phyloP scores from a whole-genome alignment of 495 filamentous ascomycete species.

The Penicillium antarcticum region DNA sequence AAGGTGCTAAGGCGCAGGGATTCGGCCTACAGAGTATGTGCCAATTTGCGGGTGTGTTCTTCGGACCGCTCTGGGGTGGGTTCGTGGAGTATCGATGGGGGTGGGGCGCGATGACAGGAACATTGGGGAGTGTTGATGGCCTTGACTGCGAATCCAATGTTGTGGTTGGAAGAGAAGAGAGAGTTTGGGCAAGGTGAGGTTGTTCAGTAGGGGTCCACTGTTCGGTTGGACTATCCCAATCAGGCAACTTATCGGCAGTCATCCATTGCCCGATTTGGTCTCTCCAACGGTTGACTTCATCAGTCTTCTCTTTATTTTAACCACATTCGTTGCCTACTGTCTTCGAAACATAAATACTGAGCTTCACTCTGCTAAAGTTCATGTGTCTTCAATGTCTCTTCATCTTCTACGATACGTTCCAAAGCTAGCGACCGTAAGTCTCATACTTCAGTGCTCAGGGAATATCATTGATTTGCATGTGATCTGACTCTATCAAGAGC shows the following conservation, averaged over 20 bases:
- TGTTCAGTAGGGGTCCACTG: background rate
- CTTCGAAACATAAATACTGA: slow-evolving; percentile 1
- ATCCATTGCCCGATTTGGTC: background rate
- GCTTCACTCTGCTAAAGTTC: too few species aligned
- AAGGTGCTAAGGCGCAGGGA: slow-evolving; percentile 56
- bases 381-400: too few species aligned
- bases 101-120: slow-evolving; percentile 52
- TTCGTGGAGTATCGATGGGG: slow-evolving; percentile 56
- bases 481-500: background rate
- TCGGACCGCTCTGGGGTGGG: slow-evolving; percentile 63
- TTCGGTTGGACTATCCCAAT: slow-evolving; percentile 20
- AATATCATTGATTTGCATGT: background rate
- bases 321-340: background rate
- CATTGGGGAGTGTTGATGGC: slow-evolving; percentile 30
- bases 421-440: background rate
- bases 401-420: background rate
- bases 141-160: slow-evolving; percentile 26
- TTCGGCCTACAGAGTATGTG: slow-evolving; percentile 57
- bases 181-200: slow-evolving; percentile 5
- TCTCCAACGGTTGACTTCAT: background rate
- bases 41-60: slow-evolving; percentile 55
- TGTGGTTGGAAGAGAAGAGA: slow-evolving; percentile 17
- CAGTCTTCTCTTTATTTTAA: background rate
- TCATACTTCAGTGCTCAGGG: background rate
- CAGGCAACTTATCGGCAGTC: slow-evolving; percentile 1